Conservation (phyloP, 345 rosid genomes). For the Populus euphratica region DNA sequence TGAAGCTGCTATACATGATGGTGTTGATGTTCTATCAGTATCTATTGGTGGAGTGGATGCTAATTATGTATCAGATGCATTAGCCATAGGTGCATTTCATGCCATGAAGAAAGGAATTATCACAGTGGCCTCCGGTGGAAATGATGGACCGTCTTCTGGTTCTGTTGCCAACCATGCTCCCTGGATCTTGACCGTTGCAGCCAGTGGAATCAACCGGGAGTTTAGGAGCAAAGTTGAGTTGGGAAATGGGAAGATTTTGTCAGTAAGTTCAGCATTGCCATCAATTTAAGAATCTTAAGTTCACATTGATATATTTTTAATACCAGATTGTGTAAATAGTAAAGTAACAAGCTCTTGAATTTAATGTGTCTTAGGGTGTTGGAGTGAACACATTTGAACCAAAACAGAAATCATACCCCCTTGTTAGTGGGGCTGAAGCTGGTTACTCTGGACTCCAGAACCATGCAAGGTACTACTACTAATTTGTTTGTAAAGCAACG, state of each 20-base stretch:
- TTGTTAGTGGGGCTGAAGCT: constrained; percentile 66
- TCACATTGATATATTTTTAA: not conserved
- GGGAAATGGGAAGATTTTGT: constrained; percentile 55
- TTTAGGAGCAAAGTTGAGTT: constrained; percentile 60
- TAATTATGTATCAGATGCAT: constrained; percentile 44
- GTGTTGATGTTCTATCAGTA: constrained; percentile 73
- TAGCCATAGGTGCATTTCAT: constrained; percentile 74
- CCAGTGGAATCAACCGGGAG: constrained; percentile 69
- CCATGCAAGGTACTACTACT: constrained; percentile 43
- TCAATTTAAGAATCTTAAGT: not conserved
- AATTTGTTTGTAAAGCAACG: not conserved
- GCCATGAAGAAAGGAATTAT: constrained; percentile 79
- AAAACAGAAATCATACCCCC: constrained; percentile 54
- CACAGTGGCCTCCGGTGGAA: constrained; percentile 78
- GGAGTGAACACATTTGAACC: constrained; percentile 61
- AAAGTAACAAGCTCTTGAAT: not conserved
- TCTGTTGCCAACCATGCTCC: constrained; percentile 71
- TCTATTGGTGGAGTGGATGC: constrained; percentile 57
- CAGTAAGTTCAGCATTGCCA: constrained; percentile 33
- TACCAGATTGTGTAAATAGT: not conserved
- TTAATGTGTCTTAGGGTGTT: constrained; percentile 43
- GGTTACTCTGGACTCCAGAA: constrained; percentile 35
- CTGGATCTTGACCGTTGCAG: constrained; percentile 85
- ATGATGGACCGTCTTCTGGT: constrained; percentile 55
- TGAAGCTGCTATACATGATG: constrained; percentile 73